Percentiles rank a stretch among this genome's conserved stretches.
Evolutionary conservation across 176 grass and related monocot species (phyloP).

Genomic region (Avena eriantha): DNA sequence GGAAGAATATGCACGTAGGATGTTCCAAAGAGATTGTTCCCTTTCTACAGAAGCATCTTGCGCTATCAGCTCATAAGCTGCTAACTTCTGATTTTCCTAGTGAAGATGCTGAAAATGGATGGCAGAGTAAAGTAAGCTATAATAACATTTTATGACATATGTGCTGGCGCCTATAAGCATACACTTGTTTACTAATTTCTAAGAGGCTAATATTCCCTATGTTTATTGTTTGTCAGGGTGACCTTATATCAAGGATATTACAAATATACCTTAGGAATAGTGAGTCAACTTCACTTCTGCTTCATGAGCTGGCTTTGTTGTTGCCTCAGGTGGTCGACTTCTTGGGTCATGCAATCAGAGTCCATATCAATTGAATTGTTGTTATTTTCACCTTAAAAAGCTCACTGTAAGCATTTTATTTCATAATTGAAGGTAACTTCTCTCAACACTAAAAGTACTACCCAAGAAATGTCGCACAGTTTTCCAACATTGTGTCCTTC

Average conservation of each 20-base stretch:
- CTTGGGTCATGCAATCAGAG: conserved; percentile 34
- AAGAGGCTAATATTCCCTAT: conserved; percentile 21
- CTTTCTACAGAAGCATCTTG: conserved; percentile 71
- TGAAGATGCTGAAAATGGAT: conserved; percentile 62
- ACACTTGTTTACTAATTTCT: conserved; percentile 27
- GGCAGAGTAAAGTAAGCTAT: conserved; percentile 73
- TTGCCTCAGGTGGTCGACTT: conserved; percentile 49
- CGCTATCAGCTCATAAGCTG: conserved; percentile 67
- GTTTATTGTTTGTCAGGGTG: conserved; percentile 56
- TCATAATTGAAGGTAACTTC: conserved; percentile 56
- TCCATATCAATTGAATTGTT: conserved; percentile 15
- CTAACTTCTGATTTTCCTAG: conserved; percentile 65
- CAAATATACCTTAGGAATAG: conserved; percentile 83
- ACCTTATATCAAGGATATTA: conserved; percentile 82
- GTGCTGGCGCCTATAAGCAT: conserved; percentile 5
- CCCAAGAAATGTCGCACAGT: conserved; percentile 48
- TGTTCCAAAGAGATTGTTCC: conserved; percentile 67
- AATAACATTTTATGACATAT: conserved; percentile 24
- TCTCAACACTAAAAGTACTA: conserved; percentile 49
- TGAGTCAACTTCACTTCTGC: conserved; percentile 70
- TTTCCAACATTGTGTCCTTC: conserved; percentile 69
- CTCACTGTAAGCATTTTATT: conserved; percentile 37
- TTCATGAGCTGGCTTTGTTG: conserved; percentile 59
- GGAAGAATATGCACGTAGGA: conserved; percentile 52
- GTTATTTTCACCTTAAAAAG: conserved; percentile 25